Base-by-base conservation (phyloP, 108 stramenopile species). In the Stephanodiscus minutulus region DNA sequence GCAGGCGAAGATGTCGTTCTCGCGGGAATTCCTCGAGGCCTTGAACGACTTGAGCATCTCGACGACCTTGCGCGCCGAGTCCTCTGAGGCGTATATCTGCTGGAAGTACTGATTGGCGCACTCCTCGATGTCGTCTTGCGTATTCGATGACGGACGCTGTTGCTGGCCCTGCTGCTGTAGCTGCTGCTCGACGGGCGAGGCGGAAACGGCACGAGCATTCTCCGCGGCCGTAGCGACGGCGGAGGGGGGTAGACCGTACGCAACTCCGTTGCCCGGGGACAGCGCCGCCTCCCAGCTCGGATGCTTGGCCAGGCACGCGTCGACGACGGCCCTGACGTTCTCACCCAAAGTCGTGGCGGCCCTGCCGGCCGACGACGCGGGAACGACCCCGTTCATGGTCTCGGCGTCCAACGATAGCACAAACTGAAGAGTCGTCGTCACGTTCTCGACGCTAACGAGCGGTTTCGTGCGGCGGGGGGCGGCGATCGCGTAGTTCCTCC, bases 1-100 rank as follows among this genome's bases (percentile, higher is more conserved):
- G 72, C 96, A 98, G 13, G 96, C 95, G 72, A 99, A 99, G 58
- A 99, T 96, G 66, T 99, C 98, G 75, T 98, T 96, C 67, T 98
- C 99, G 52, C 91, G 82, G 17, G 78, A 66, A 55, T 96, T 94
- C 10, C 88, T 85, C n/a, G 95, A 96, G 10, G 83, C 77, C 82
- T 98, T 97, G 93, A 99, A 98, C 13, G 83, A 83, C 69, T 95
- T 95, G 50, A 99, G 83, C 93, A 96, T 96, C 61, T 96, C 92
- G 24, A 99, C 94, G 36, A 98, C 96, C 62, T 98, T 97, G 1
- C 88, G 90, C 54, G 97, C 96, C 49, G 89, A 89, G 66, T 97
- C 90, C 72, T 97, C 97, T 0, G 92, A 88, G 3, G 96, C 95
- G 77, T 99, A 99, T 58, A 99, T 98, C 70, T 96, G 92, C 72